A percentile compares a stretch with the other conserved stretches of the same genome.
These are phyloP conservation scores for Podospora pseudoanserina DNA, from an alignment of 495 filamentous ascomycete genomes.

Conservation along the genomic window DNA sequence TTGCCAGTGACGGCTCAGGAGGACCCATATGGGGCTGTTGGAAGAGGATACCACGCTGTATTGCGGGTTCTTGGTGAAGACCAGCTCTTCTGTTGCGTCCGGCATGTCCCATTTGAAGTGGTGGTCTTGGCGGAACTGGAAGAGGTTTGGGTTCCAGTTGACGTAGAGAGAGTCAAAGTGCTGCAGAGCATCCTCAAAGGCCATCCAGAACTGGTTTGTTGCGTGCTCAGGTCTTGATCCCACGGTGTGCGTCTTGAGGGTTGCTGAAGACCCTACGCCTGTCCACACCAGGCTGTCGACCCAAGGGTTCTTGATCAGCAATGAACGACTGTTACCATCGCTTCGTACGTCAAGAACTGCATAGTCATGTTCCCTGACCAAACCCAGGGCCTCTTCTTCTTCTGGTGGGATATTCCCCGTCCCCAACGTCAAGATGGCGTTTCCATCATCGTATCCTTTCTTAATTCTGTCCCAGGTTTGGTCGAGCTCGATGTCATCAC, in stretches of 20 bases:
- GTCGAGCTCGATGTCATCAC: constrained; percentile 67
- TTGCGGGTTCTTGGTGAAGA: constrained; percentile 78
- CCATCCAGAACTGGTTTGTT: constrained; percentile 89
- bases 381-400: constrained; percentile 74
- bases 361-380: constrained; percentile 91
- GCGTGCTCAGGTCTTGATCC: constrained; percentile 21
- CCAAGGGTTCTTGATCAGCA: constrained; percentile 97
- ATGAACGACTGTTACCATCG: constrained; percentile 50
- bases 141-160: constrained; percentile 93
- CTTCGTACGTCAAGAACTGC: constrained; percentile 79
- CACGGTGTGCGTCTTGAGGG: constrained; percentile 21
- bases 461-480: constrained; percentile 76
- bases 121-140: constrained; percentile 73
- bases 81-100: constrained; percentile 52
- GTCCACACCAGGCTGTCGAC: constrained; percentile 71
- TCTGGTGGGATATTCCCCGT: constrained; percentile 72
- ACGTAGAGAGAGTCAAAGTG: constrained; percentile 93
- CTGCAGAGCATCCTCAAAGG: constrained; percentile 75
- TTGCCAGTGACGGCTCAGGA: constrained; percentile 80
- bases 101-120: constrained; percentile 86
- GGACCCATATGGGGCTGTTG: constrained; percentile 70
- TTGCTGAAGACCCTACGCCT: constrained; percentile 32
- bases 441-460: constrained; percentile 67
- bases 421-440: constrained; percentile 85
- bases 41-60: constrained; percentile 60